Evolutionary conservation across 768 basidiomycete species (phyloP), one percentile per base, ranked within the genome.

Genomic region (Fistulinella prunicolor): DNA sequence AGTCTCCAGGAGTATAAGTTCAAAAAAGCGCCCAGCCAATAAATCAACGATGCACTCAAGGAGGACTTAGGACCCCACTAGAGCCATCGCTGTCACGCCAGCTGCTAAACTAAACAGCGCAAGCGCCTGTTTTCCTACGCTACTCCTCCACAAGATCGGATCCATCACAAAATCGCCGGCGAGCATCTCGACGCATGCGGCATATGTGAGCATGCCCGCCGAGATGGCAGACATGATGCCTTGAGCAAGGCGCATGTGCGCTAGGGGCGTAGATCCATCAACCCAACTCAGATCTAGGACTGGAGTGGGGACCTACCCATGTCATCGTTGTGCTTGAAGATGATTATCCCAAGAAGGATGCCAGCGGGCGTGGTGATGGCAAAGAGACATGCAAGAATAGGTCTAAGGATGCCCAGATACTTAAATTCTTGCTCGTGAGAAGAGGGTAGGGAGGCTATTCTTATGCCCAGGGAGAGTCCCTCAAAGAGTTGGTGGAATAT

Each of bases 401-500:
- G 75, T 39, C 77, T 77, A 41, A 88, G 70, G n/a, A 67, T 41
- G 28, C 56, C 53, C 19, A 66, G 30, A 22, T 56, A 57, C 14
- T 52, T 47, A 17, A 58, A 63, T n/a, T 55, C 50, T 19, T 28
- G 38, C 16, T 59, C 60, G 16, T 36, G 56, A 35, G 57, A 55
- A 1, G 79, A 70, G 0, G 86, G 83, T 13, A 91, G 72, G 3
- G 78, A 73, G 1, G 89, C 80, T 60, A 89, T 87, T 14, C 89
- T 79, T 43, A 91, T 86, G 3, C 89, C 89, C 21, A 92, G 75
- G 1, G 89, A 89, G 9, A 92, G 74, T 0, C 89, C 89, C 58
- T 91, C 89, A 55, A 91, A 92, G 9, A 90, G 71, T 57, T 92
- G 89, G 60, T 92, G 90, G 64, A 91, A 91, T 21, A 81, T 70